Conservation (phyloP, 2,329 filamentous ascomycete genomes). For the Exophiala alcalophila region DNA sequence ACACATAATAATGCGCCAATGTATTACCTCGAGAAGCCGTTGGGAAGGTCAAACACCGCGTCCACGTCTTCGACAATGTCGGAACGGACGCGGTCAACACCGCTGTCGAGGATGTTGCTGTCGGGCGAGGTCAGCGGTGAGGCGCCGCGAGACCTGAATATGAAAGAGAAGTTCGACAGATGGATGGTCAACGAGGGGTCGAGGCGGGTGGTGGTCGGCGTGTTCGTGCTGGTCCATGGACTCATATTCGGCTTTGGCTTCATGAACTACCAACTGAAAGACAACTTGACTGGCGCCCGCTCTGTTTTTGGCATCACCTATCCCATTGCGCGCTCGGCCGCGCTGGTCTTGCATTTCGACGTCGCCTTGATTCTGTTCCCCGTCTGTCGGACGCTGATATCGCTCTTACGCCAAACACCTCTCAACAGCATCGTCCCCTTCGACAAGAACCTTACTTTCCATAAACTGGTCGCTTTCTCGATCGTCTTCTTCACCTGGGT, state of each 20-base stretch:
- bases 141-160: slow-evolving; percentile 63
- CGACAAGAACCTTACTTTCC: slow-evolving; percentile 58
- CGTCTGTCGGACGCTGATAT: slow-evolving; percentile 81
- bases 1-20: slow-evolving; percentile 29
- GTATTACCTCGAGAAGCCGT: slow-evolving; percentile 30
- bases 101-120: slow-evolving; percentile 76
- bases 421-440: slow-evolving; percentile 84
- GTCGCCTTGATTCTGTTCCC: slow-evolving; percentile 68
- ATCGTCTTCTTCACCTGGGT: slow-evolving; percentile 87
- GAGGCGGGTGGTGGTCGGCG: slow-evolving; percentile 73
- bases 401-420: slow-evolving; percentile 73
- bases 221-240: slow-evolving; percentile 69
- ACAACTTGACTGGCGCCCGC: slow-evolving; percentile 65
- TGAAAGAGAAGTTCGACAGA: slow-evolving; percentile 70
- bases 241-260: slow-evolving; percentile 79
- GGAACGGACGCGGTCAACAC: slow-evolving; percentile 78
- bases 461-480: slow-evolving; percentile 80
- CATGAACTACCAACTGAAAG: slow-evolving; percentile 73
- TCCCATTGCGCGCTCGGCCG: slow-evolving; percentile 71
- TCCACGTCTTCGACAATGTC: slow-evolving; percentile 26
- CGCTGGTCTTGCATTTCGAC: slow-evolving; percentile 76
- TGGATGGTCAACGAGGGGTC: slow-evolving; percentile 93
- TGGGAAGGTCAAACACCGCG: slow-evolving; percentile 23
- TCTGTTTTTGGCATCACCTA: slow-evolving; percentile 72
- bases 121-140: slow-evolving; percentile 79